Evolutionary conservation across 331 rosid species (phyloP).

Genomic region (Quercus lobata): DNA sequence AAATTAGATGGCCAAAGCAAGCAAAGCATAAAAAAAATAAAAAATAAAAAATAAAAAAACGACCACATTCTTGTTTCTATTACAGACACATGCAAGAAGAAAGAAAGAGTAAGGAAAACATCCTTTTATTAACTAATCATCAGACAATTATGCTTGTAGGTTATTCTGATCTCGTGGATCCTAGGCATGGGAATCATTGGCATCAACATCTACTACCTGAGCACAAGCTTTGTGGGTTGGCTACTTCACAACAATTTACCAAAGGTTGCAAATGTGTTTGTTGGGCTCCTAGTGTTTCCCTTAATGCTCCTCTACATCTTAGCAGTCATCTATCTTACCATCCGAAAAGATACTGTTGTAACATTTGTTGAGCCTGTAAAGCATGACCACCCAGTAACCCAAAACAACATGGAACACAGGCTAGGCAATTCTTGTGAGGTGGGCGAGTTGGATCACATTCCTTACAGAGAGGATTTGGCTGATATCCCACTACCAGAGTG

Average conservation of each 20-base stretch:
- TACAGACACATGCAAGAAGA: too few relatives aligned
- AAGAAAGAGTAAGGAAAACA: too few relatives aligned
- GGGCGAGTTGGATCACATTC: conserved; percentile 20
- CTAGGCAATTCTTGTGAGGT: conserved; percentile 13
- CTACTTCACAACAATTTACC: conserved; percentile 56
- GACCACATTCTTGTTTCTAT: too few relatives aligned
- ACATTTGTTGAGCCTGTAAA: conserved; percentile 43
- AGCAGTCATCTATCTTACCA: conserved; percentile 55
- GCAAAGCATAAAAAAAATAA: too few relatives aligned
- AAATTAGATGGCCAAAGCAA: too few relatives aligned
- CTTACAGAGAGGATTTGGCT: conserved; percentile 67
- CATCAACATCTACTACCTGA: conserved; percentile 78
- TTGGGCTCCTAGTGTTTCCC: conserved; percentile 79
- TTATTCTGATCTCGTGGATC: conserved; percentile 64
- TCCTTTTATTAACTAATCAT: neutral
- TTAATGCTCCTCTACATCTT: conserved; percentile 54
- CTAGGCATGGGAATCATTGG: conserved; percentile 62
- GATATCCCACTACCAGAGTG: conserved; percentile 43
- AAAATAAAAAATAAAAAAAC: too few relatives aligned
- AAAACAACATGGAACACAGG: conserved; percentile 51
- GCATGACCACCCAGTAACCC: conserved; percentile 31
- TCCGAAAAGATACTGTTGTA: conserved; percentile 62
- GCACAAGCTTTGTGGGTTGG: conserved; percentile 72
- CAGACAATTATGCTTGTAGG: conserved; percentile 23
- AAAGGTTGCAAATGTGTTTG: conserved; percentile 56